A percentile compares a stretch with the other conserved stretches of the same genome.
Conservation (phyloP, 1,139 yeast species). For the Pichia sp. region DNA sequence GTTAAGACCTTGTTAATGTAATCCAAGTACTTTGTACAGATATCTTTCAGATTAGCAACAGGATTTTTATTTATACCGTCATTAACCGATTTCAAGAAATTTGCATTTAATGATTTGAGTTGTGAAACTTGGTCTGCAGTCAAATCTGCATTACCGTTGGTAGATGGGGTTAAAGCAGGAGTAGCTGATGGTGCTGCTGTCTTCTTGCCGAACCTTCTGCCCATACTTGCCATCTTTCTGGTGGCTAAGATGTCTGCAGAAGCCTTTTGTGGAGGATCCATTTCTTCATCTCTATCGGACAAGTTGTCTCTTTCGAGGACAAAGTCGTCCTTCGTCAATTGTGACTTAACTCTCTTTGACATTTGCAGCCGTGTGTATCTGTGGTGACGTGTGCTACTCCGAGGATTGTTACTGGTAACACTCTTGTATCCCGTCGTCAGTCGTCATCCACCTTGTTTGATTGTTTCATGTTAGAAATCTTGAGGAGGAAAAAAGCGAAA, state of each 20-base stretch:
- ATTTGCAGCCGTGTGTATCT: too few relatives aligned
- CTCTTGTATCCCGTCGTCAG: too few relatives aligned
- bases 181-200: too few relatives aligned
- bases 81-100: conserved; percentile 52
- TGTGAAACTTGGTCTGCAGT: conserved; percentile 38
- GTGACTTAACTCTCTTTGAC: conserved; percentile 47
- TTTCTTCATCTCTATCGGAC: conserved; percentile 35
- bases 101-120: conserved; percentile 67
- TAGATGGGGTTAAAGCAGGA: not conserved
- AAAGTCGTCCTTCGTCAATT: conserved; percentile 50
- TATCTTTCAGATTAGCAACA: conserved; percentile 55
- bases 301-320: conserved; percentile 34
- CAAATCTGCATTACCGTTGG: conserved; percentile 25
- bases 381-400: too few relatives aligned
- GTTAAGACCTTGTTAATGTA: conserved; percentile 46
- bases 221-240: conserved; percentile 44
- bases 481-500: too few relatives aligned
- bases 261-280: conserved; percentile 43
- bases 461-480: too few relatives aligned
- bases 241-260: conserved; percentile 61
- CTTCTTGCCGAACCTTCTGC: conserved; percentile 19
- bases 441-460: too few relatives aligned
- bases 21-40: conserved; percentile 58
- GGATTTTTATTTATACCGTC: conserved; percentile 45
- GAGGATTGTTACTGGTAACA: too few relatives aligned